Conservation (phyloP, 108 stramenopile genomes). For the Nannochloropsis oceanica region DNA sequence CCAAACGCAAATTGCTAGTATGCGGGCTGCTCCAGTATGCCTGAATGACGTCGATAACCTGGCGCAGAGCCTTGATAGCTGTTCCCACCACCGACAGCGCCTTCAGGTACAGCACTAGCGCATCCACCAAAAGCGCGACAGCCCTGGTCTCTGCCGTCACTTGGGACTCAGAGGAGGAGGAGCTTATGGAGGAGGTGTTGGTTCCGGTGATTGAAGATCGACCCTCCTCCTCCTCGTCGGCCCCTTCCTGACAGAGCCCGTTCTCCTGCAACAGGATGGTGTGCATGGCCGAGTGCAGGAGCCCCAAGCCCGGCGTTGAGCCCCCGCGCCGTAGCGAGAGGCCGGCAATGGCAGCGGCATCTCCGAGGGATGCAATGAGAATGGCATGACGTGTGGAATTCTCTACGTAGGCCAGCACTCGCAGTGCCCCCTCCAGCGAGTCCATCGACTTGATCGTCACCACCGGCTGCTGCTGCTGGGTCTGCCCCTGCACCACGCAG, state of each 20-base stretch:
- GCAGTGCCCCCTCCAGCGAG: background rate
- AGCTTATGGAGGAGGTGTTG: background rate
- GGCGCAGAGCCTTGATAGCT: slow-evolving; percentile 13
- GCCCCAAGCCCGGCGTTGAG: background rate
- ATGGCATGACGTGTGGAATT: background rate
- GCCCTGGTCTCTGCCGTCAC: background rate
- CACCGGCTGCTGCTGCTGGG: background rate
- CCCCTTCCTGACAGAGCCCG: background rate
- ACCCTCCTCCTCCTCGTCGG: background rate
- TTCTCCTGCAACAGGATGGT: background rate
- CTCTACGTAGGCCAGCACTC: background rate
- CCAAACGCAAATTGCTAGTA: background rate
- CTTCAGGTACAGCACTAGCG: slow-evolving; percentile 29
- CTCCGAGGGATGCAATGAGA: background rate
- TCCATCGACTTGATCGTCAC: background rate
- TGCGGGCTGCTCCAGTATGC: background rate
- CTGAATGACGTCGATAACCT: slow-evolving; percentile 10
- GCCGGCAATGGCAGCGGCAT: background rate
- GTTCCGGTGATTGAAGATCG: background rate
- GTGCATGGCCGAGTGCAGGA: background rate
- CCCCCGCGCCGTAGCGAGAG: background rate
- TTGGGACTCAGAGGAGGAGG: background rate
- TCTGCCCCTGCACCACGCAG: background rate
- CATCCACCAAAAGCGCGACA: slow-evolving; percentile 14
- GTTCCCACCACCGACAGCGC: slow-evolving; percentile 18